Conservation (phyloP, 768 basidiomycete genomes). For the Russula sp. region DNA sequence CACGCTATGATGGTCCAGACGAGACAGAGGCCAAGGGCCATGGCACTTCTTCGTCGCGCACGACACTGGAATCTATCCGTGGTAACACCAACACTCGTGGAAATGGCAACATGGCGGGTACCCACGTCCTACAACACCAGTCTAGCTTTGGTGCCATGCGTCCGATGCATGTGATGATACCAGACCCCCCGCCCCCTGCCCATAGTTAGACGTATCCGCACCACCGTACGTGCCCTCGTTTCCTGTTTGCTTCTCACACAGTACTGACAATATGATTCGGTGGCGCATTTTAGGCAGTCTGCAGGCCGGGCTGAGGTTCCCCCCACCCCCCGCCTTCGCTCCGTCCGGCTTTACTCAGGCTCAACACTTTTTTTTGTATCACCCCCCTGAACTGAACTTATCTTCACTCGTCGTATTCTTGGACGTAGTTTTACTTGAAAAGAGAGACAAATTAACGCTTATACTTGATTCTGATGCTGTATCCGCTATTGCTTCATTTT, state of each 20-base stretch:
- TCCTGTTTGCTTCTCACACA: neutral
- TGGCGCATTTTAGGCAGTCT: slow-evolving; percentile 9
- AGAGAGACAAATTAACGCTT: neutral
- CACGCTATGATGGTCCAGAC: slow-evolving; percentile 13
- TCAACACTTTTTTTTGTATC: neutral
- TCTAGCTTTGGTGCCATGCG: slow-evolving; percentile 30
- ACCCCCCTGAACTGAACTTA: neutral
- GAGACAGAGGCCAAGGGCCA: neutral
- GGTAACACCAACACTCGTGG: slow-evolving; percentile 5
- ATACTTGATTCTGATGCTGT: neutral
- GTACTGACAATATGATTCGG: neutral
- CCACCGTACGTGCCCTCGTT: neutral
- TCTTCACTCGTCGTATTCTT: neutral
- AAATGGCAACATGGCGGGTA: slow-evolving; percentile 10
- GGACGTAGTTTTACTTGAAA: neutral
- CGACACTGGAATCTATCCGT: slow-evolving; percentile 23
- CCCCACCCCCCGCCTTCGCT: neutral
- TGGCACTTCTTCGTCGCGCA: slow-evolving; percentile 21
- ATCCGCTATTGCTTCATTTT: slow-evolving; percentile 3
- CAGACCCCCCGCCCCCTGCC: slow-evolving; percentile 27
- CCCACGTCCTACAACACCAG: slow-evolving; percentile 29
- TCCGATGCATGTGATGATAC: slow-evolving; percentile 29
- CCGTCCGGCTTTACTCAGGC: neutral
- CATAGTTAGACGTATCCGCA: neutral
- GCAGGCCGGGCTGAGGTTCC: slow-evolving; percentile 18